A percentile compares a stretch with the other conserved stretches of the same genome.
phyloP scores from a whole-genome alignment of 2,329 filamentous ascomycete genomes.

The Penicillium sp. region DNA sequence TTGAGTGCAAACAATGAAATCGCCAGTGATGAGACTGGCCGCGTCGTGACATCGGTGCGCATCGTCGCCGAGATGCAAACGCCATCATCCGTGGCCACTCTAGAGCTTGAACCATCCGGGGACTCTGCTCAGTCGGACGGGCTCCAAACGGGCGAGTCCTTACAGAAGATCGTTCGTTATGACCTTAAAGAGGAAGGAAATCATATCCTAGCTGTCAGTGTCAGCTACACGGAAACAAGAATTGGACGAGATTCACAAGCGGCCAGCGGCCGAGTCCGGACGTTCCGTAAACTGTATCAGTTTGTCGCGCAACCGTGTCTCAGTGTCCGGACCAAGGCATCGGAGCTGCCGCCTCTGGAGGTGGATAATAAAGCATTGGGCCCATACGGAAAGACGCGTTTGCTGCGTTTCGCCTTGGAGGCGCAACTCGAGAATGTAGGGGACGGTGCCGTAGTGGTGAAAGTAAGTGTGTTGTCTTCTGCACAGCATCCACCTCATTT shows the following conservation, averaged over 20 bases:
- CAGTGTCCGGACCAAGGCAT: slow-evolving; percentile 86
- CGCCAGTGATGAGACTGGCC: slow-evolving; percentile 36
- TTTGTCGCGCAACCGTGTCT: slow-evolving; percentile 89
- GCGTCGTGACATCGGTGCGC: slow-evolving; percentile 67
- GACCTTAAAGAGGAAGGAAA: slow-evolving; percentile 92
- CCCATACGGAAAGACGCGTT: slow-evolving; percentile 43
- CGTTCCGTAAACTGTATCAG: slow-evolving; percentile 93
- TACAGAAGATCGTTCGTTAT: slow-evolving; percentile 80
- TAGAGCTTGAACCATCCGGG: slow-evolving; percentile 52
- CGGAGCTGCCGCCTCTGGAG: slow-evolving; percentile 54
- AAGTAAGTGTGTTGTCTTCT: slow-evolving; percentile 47
- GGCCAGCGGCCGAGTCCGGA: slow-evolving; percentile 65
- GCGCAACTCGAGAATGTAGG: slow-evolving; percentile 95
- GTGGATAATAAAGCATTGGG: slow-evolving; percentile 47
- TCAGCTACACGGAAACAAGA: slow-evolving; percentile 87
- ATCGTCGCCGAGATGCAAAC: slow-evolving; percentile 96
- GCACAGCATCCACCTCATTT: not conserved
- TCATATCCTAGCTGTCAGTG: slow-evolving; percentile 87
- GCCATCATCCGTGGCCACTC: slow-evolving; percentile 66
- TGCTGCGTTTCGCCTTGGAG: slow-evolving; percentile 70
- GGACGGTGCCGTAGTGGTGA: slow-evolving; percentile 75
- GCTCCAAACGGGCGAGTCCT: slow-evolving; percentile 55
- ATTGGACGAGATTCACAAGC: slow-evolving; percentile 45
- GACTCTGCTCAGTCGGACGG: slow-evolving; percentile 48
- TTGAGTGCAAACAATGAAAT: slow-evolving; percentile 93